Base-by-base conservation (phyloP, 805 yeast genomes). In the Metschnikowia anglica region DNA sequence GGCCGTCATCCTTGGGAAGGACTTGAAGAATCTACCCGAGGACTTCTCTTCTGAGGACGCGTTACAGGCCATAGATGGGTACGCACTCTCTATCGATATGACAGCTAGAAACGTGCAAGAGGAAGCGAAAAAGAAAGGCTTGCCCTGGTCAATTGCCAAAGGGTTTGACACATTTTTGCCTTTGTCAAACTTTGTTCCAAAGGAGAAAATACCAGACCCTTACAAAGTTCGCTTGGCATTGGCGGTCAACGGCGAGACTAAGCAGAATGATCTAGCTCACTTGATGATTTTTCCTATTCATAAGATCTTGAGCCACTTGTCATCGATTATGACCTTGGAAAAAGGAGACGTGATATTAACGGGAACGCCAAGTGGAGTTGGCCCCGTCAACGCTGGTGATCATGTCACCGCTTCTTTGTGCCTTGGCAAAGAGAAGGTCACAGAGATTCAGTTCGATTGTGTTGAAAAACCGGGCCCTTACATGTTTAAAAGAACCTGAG, bases 351-450 rank as follows among this genome's bases (percentile, higher is more conserved):
- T 93, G 49, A 81, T 93, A 45, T 72, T 93, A 39, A 93, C 99
- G 1, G 99, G 99, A 13, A 93, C 99, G 1, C 99, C 99, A 34
- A 88, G 89, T 63, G 99, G 99, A 13, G 99, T 93, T n/a, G 97
- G 98, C 7, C 68, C 76, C 19, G 67, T 90, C 25, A 63, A 62
- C 5, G 86, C 95, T 0, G 98, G 97, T 8, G 98, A 93, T 60
- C 58, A 62, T 19, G 70, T 93, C 20, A 72, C 73, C 34, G 95
- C 95, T 5, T 75, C 77, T 50, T 63, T 88, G 48, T 65, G 62
- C 21, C 76, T 73, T 24, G 76, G 76, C 25, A 91, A 81, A 9
- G 58, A 77, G 44, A 71, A 72, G 8, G 59, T 91, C 20, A 78
- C 73, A 24, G 48, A 54, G 5, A 66, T 85, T 41, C 72, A 73